Percentiles rank a stretch among this genome's conserved stretches.
Conservation (phyloP, 257 asterid species). For the Craterostigma plantagineum region DNA sequence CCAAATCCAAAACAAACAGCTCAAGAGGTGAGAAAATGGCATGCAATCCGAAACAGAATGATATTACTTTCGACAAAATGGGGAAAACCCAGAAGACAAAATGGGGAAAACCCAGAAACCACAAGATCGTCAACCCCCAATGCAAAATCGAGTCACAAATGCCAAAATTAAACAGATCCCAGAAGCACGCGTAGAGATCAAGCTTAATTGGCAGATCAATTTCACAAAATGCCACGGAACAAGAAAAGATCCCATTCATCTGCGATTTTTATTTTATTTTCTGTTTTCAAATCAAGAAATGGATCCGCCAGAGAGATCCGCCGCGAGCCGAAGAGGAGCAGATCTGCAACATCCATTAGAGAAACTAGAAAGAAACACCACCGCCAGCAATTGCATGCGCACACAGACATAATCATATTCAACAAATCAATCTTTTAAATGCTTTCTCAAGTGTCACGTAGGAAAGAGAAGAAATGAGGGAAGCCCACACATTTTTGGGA, state of each 20-base stretch:
- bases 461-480: constrained; percentile 19
- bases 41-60: constrained; percentile 7
- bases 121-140: constrained; percentile 1
- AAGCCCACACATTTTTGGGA: constrained; percentile 14
- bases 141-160: constrained; percentile 5
- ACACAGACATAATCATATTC: constrained; percentile 4
- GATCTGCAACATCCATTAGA: constrained; percentile 27
- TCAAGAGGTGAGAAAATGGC: not conserved
- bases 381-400: constrained; percentile 9
- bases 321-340: constrained; percentile 8
- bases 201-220: not conserved
- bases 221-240: not conserved
- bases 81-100: no score
- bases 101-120: not conserved
- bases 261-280: constrained; percentile 5
- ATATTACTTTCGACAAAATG: constrained; percentile 13
- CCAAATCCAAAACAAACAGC: no score
- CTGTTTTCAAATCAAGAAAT: constrained; percentile 14
- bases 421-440: constrained; percentile 3
- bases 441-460: constrained; percentile 3
- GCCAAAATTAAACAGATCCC: constrained; percentile 12
- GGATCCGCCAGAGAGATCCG: constrained; percentile 12
- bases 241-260: not conserved
- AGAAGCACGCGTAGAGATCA: constrained; percentile 4
- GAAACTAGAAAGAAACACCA: constrained; percentile 20